Evolutionary conservation across 352 stramenopile species (phyloP).

Genomic region (Globisporangium nodosum): DNA sequence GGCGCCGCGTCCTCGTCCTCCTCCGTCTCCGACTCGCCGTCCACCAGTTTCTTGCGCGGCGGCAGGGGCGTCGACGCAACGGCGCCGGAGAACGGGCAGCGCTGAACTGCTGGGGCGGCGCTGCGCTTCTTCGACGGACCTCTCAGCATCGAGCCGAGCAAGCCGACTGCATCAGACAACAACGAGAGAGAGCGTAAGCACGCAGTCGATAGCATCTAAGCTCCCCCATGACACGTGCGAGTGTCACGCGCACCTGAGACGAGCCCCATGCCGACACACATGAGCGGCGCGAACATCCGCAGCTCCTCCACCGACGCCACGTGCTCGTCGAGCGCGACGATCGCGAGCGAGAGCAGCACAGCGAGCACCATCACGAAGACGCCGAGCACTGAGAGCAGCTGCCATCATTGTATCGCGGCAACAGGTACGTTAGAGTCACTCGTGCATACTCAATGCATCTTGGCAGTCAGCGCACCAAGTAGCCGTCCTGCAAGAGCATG

Average conservation of each 20-base stretch:
- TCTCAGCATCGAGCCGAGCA: constrained; percentile 36
- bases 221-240: background rate
- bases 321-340: constrained; percentile 38
- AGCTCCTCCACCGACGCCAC: constrained; percentile 46
- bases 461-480: constrained; percentile 21
- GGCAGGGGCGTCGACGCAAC: constrained; percentile 3
- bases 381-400: constrained; percentile 41
- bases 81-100: constrained; percentile 13
- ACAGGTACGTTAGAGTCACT: background rate
- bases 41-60: background rate
- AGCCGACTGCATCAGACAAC: constrained; percentile 18
- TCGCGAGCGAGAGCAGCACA: constrained; percentile 39
- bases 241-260: constrained; percentile 24
- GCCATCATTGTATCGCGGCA: background rate
- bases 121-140: constrained; percentile 18
- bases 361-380: constrained; percentile 52
- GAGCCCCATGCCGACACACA: constrained; percentile 54
- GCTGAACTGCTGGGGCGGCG: constrained; percentile 11
- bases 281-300: constrained; percentile 60
- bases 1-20: constrained; percentile 35
- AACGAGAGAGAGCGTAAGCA: background rate
- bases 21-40: constrained; percentile 14
- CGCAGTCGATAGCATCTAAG: no score
- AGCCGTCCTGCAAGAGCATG: constrained; percentile 46
- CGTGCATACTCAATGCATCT: background rate